Conservation (phyloP, 164 flowering plant genomes). For the Aristolochia fimbriata region DNA sequence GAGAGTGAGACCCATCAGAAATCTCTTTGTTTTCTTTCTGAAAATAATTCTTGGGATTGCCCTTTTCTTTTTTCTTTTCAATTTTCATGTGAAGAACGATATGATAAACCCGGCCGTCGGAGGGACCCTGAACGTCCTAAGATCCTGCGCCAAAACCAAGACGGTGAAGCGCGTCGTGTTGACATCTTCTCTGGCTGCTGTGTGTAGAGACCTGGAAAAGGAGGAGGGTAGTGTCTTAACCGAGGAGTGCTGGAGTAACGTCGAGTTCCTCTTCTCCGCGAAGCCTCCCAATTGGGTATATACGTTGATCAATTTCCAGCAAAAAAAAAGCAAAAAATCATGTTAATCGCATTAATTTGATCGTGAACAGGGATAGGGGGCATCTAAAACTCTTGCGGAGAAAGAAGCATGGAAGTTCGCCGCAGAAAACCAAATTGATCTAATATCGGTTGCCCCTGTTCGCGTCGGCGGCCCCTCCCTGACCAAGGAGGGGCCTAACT, state of each 20-base stretch:
- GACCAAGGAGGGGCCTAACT: conserved; percentile 41
- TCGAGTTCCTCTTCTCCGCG: conserved; percentile 38
- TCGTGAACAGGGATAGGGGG: conserved; percentile 51
- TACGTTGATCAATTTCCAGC: too few relatives aligned
- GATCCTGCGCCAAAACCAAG: conserved; percentile 46
- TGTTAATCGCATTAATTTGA: too few relatives aligned
- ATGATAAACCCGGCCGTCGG: conserved; percentile 72
- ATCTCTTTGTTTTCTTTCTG: too few relatives aligned
- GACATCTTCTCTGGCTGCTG: conserved; percentile 74
- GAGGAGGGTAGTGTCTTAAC: conserved; percentile 42
- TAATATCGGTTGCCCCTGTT: conserved; percentile 53
- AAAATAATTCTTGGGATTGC: too few relatives aligned
- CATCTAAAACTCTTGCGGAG: conserved; percentile 7
- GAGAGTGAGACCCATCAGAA: too few relatives aligned
- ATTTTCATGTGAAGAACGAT: conserved; percentile 29
- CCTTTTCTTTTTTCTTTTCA: too few relatives aligned
- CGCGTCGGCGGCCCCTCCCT: conserved; percentile 52
- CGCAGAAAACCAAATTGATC: conserved; percentile 52
- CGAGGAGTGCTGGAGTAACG: conserved; percentile 61
- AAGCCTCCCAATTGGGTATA: conserved; percentile 79
- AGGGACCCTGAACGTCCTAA: conserved; percentile 51
- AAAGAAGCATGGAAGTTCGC: conserved; percentile 37
- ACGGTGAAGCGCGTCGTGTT: conserved; percentile 55
- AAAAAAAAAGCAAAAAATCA: too few relatives aligned
- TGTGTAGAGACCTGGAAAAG: conserved; percentile 29